These are phyloP conservation scores for Peterozyma toletana DNA, from an alignment of 805 yeast genomes.

Conservation along the genomic window DNA sequence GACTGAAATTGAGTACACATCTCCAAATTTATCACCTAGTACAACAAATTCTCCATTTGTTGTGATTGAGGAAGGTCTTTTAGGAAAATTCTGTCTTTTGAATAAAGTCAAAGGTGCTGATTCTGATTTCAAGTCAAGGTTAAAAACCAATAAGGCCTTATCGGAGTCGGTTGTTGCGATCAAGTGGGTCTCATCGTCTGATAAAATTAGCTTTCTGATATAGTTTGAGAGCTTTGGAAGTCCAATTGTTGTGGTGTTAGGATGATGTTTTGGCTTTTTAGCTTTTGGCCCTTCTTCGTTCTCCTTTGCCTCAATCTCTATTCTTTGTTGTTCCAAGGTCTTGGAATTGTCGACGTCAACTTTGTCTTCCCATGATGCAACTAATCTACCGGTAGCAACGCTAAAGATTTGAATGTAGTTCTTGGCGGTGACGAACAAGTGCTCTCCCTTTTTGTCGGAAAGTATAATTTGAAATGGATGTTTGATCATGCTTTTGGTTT, in stretches of 20 bases:
- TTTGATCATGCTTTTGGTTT: conserved; percentile 30
- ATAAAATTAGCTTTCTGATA: conserved; percentile 54
- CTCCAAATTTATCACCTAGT: conserved; percentile 95
- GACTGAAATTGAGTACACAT: conserved; percentile 63
- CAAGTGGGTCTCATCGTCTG: conserved; percentile 45
- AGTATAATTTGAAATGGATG: conserved; percentile 65
- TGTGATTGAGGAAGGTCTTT: conserved; percentile 84
- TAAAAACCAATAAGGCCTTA: conserved; percentile 67
- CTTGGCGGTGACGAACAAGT: conserved; percentile 50
- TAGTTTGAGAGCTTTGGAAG: conserved; percentile 63
- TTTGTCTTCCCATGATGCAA: conserved; percentile 61
- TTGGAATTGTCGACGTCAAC: conserved; percentile 39
- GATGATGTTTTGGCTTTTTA: conserved; percentile 21
- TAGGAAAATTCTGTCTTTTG: conserved; percentile 76
- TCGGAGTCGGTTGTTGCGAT: conserved; percentile 76
- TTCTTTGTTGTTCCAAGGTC: conserved; percentile 33
- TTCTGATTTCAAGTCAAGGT: conserved; percentile 25
- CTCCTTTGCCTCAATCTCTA: conserved; percentile 20
- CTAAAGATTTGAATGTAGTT: conserved; percentile 51
- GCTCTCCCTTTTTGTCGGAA: conserved; percentile 34
- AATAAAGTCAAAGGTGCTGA: conserved; percentile 30
- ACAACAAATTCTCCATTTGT: conserved; percentile 46
- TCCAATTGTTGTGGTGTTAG: conserved; percentile 57
- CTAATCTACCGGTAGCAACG: conserved; percentile 25
- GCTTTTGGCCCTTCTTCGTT: conserved; percentile 15